These are phyloP conservation scores for Penicillium fimorum DNA, from an alignment of 495 filamentous ascomycete genomes.

Conservation along the genomic window DNA sequence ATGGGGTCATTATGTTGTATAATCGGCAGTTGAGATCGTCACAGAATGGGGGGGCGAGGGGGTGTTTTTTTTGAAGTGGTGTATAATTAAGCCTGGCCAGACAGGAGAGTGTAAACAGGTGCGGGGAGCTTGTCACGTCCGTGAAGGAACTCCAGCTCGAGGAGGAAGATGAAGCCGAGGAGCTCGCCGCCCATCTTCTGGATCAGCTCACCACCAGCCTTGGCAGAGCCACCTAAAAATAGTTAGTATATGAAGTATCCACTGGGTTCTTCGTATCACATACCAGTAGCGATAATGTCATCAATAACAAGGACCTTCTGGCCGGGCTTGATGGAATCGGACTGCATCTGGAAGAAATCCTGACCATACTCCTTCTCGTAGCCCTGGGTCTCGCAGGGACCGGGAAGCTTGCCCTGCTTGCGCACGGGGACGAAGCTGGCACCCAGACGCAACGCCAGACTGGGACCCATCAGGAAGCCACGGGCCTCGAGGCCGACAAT, in stretches of 20 bases:
- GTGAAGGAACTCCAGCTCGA: constrained; percentile 94
- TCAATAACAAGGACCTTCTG: constrained; percentile 92
- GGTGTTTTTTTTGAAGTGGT: constrained; percentile 14
- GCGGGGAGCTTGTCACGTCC: constrained; percentile 85
- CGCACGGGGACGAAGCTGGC: constrained; percentile 92
- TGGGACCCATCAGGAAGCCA: constrained; percentile 93
- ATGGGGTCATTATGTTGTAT: constrained; percentile 11
- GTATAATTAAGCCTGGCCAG: constrained; percentile 48
- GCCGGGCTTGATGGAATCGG: constrained; percentile 75
- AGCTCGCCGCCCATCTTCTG: constrained; percentile 79
- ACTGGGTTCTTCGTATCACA: constrained; percentile 22
- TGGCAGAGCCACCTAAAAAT: constrained; percentile 80
- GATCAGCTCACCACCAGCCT: constrained; percentile 82
- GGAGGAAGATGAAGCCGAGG: constrained; percentile 88
- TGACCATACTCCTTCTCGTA: constrained; percentile 97
- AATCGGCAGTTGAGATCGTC: constrained; percentile 9
- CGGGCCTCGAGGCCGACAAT: constrained; percentile 91
- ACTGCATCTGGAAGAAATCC: constrained; percentile 96
- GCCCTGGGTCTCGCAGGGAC: constrained; percentile 73
- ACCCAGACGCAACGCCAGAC: constrained; percentile 78
- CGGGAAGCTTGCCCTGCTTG: constrained; percentile 96
- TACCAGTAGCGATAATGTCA: constrained; percentile 98
- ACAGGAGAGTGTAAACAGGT: constrained; percentile 80
- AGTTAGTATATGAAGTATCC: not conserved
- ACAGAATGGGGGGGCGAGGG: constrained; percentile 5